A percentile compares a stretch with the other conserved stretches of the same genome.
Conservation (phyloP, 176 grass and related monocot genomes). For the Musa beccarii region DNA sequence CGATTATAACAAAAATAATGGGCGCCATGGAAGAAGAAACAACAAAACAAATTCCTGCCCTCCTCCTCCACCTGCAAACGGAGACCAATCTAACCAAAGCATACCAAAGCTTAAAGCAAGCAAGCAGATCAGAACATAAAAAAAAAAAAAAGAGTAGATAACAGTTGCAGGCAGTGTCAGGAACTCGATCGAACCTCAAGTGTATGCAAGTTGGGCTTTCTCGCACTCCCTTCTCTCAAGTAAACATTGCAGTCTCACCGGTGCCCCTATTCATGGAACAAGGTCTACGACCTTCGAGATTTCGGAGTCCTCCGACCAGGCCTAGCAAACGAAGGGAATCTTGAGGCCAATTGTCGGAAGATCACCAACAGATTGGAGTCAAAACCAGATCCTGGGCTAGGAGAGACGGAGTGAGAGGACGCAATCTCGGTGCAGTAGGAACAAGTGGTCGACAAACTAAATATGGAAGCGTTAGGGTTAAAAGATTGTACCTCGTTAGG, state of each 20-base stretch:
- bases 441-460: not conserved
- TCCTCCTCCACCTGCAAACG: not conserved
- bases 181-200: not conserved
- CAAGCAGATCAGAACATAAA: not conserved
- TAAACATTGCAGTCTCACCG: not conserved
- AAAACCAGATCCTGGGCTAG: not conserved
- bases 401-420: not conserved
- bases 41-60: not conserved
- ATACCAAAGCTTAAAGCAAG: not conserved
- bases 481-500: not conserved
- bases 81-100: not conserved
- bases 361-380: too few species aligned
- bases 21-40: conserved; percentile 21
- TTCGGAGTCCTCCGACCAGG: too few species aligned
- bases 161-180: not conserved
- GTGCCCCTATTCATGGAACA: not conserved
- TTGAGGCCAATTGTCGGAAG: too few species aligned
- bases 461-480: not conserved
- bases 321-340: too few species aligned
- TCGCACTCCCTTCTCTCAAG: not conserved
- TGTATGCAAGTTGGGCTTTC: not conserved
- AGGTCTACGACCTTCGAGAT: too few species aligned
- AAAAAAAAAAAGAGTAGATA: not conserved
- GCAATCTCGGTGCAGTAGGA: not conserved
- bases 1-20: conserved; percentile 50